Base-by-base conservation (phyloP, 176 grass and related monocot species). In the Zoysia japonica region DNA sequence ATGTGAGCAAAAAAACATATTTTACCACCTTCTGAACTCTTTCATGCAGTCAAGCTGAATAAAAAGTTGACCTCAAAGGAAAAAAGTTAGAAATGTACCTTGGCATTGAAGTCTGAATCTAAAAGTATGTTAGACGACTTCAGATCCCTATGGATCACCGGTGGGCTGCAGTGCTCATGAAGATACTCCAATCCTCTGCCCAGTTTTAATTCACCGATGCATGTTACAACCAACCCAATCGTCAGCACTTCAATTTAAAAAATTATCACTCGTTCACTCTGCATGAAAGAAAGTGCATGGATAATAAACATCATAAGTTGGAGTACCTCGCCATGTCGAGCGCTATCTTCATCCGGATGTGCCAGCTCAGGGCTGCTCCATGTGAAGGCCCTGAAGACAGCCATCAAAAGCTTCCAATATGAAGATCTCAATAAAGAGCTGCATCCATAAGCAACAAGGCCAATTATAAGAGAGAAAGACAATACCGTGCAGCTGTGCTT, bases 101-200 rank as follows among this genome's bases (percentile, higher is more conserved):
- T 99, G 13, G 96, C 88, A 71, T 88, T 93, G 76, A 89, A 99
- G 48, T 95, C 86, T 74, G 88, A 91, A 82, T 95, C 92, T 71
- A 99, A 83, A 84, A 99, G 96, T 85, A 99, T 89, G 78, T 99
- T 99, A 74, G 96, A 99, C n/a, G 90, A 95, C 65, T 99, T 99
- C 47, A 99, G 78, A 84, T 99, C 96, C 85, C 92, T 99, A 87
- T 99, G 96, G 53, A 95, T 95, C 16, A 95, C 89, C 2, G 92
- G 88, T 48, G 92, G 96, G 17, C 72, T 91, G 79, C 92, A 99
- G 85, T 99, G 92, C 76, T 99, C 96, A 68, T 99, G 96, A 83
- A 99, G 89, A 74, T 99, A 99, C 74, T 99, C 96, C 68, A 99
- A 79, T 74, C 92, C 96, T 90, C 96, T 99, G 86, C 45, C 49